phyloP scores from a whole-genome alignment of 73 alveolate genomes.

The Symbiodinium pilosum region DNA sequence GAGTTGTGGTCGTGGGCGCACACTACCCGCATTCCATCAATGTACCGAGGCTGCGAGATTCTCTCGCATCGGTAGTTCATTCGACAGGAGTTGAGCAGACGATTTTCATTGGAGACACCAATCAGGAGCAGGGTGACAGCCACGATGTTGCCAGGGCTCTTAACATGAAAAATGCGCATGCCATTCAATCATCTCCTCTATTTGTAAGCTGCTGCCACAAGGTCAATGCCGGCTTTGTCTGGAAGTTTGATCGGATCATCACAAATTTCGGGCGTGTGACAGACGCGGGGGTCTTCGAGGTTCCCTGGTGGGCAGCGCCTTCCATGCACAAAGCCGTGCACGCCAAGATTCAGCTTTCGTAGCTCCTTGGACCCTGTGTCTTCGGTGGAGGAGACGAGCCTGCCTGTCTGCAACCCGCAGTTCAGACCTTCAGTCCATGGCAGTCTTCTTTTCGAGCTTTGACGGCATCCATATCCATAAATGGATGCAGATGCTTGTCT shows the following conservation, averaged over 20 bases:
- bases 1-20: background rate
- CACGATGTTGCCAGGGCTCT: background rate
- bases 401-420: too few species aligned
- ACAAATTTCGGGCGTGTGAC: background rate
- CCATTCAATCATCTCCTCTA: background rate
- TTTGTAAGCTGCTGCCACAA: conserved; percentile 5
- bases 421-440: too few species aligned
- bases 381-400: too few species aligned
- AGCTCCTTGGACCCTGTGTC: too few species aligned
- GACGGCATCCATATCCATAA: too few species aligned
- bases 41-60: background rate
- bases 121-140: background rate
- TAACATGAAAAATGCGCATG: background rate
- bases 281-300: background rate
- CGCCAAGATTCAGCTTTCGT: too few species aligned
- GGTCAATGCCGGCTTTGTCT: background rate
- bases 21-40: background rate
- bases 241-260: background rate
- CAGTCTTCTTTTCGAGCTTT: too few species aligned
- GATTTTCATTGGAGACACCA: background rate
- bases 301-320: background rate
- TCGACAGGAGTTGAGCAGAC: background rate
- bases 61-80: background rate
- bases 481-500: too few species aligned
- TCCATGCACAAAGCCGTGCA: background rate